Evolutionary conservation across 106 monocot species (phyloP).

Genomic region (Hemerocallis citrina): DNA sequence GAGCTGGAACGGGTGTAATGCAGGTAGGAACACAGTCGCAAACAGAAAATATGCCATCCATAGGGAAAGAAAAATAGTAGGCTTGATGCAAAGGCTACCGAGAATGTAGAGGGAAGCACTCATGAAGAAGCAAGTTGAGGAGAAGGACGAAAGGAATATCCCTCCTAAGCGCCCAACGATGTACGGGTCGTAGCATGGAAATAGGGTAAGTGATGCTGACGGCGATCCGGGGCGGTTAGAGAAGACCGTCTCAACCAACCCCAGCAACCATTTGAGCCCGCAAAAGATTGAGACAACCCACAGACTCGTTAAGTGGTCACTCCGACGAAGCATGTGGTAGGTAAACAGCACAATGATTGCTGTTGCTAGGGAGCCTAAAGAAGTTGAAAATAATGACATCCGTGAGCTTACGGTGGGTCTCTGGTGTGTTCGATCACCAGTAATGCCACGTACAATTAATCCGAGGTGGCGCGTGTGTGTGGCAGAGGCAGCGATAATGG

Average conservation of each 20-base stretch:
- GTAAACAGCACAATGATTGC: conserved; percentile 39
- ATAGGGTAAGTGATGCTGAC: neutral
- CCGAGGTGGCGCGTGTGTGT: conserved; percentile 38
- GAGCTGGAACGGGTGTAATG: conserved; percentile 24
- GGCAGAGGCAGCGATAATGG: conserved; percentile 16
- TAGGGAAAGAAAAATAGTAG: neutral
- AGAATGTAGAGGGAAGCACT: conserved; percentile 21
- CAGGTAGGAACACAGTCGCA: neutral
- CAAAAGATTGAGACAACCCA: conserved; percentile 62
- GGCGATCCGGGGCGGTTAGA: conserved; percentile 9
- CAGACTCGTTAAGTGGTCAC: conserved; percentile 34
- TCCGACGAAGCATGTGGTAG: conserved; percentile 57
- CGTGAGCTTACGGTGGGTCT: conserved; percentile 12
- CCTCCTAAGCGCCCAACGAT: conserved; percentile 27
- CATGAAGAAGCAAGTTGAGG: conserved; percentile 38
- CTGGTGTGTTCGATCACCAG: neutral
- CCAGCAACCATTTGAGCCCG: conserved; percentile 40
- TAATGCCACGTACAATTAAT: conserved; percentile 28
- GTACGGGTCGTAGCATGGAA: conserved; percentile 19
- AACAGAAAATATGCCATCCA: conserved; percentile 10
- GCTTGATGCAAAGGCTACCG: conserved; percentile 28
- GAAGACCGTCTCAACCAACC: conserved; percentile 24
- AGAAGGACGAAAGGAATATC: conserved; percentile 36
- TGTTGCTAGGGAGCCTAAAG: conserved; percentile 28
- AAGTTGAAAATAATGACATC: conserved; percentile 22